Percentiles rank a stretch among this genome's conserved stretches.
Evolutionary conservation across 352 stramenopile species (phyloP).

Genomic region (Phytophthora ramorum): DNA sequence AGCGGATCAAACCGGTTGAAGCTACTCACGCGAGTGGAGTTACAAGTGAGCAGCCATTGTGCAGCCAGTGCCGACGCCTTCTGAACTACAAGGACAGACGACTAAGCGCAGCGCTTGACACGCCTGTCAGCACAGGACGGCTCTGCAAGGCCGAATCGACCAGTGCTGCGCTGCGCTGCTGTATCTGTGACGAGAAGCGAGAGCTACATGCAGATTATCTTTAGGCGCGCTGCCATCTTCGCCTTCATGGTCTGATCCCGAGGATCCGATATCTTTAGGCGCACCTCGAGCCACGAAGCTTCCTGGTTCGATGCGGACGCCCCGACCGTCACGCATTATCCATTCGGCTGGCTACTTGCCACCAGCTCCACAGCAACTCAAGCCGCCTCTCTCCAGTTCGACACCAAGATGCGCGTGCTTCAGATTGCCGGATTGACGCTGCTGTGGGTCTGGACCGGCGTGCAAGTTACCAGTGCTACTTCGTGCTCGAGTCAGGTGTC

Average conservation of each 20-base stretch:
- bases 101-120: slow-evolving; percentile 5
- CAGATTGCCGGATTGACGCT: slow-evolving; percentile 26
- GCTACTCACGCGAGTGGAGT: slow-evolving; percentile 12
- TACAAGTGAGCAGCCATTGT: slow-evolving; percentile 8
- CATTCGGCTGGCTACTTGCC: slow-evolving; percentile 8
- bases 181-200: slow-evolving; percentile 6
- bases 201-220: slow-evolving; percentile 18
- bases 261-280: slow-evolving; percentile 33
- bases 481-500: slow-evolving; percentile 37
- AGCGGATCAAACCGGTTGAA: slow-evolving; percentile 12
- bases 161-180: neutral
- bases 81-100: slow-evolving; percentile 24
- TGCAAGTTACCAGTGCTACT: slow-evolving; percentile 20
- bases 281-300: slow-evolving; percentile 1
- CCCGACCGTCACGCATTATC: slow-evolving; percentile 6
- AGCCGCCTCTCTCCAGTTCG: neutral
- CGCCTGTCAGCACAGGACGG: slow-evolving; percentile 11
- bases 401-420: slow-evolving; percentile 33
- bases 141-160: neutral
- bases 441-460: slow-evolving; percentile 30
- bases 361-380: slow-evolving; percentile 6
- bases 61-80: neutral
- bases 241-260: slow-evolving; percentile 34
- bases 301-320: neutral
- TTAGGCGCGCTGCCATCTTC: slow-evolving; percentile 10